Evolutionary conservation across 768 basidiomycete genomes (phyloP).

Genomic region (Megacollybia marginata): DNA sequence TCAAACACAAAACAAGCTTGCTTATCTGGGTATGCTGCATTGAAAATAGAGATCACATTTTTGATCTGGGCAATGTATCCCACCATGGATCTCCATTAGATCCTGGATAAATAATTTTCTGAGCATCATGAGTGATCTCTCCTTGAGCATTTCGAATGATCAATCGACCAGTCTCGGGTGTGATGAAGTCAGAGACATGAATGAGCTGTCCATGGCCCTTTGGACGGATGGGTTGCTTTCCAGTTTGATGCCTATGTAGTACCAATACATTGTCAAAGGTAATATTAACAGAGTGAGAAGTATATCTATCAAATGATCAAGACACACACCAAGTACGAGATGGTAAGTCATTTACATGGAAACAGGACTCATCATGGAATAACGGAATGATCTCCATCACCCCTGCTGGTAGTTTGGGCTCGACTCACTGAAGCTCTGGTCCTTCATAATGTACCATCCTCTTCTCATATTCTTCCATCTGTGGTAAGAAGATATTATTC

Average conservation of each 20-base stretch:
- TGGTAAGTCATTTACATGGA: slow-evolving; percentile 20
- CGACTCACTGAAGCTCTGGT: slow-evolving; percentile 7
- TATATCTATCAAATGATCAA: slow-evolving; percentile 1
- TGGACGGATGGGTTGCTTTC: slow-evolving; percentile 18
- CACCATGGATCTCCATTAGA: slow-evolving; percentile 29
- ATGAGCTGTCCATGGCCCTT: slow-evolving; percentile 28
- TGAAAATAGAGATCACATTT: slow-evolving; percentile 22
- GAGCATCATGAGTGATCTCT: slow-evolving; percentile 19
- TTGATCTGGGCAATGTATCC: slow-evolving; percentile 26
- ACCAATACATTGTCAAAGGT: no score
- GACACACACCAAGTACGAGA: background rate
- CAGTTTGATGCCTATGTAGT: no score
- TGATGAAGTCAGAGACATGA: slow-evolving; percentile 34
- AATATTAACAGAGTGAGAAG: no score
- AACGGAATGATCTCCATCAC: slow-evolving; percentile 17
- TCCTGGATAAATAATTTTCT: slow-evolving; percentile 29
- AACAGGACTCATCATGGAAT: slow-evolving; percentile 25
- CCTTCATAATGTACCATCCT: slow-evolving; percentile 15
- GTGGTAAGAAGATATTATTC: slow-evolving; percentile 1
- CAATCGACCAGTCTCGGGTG: slow-evolving; percentile 23
- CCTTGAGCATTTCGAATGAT: slow-evolving; percentile 17
- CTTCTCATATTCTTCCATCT: slow-evolving; percentile 7
- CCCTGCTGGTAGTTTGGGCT: slow-evolving; percentile 15
- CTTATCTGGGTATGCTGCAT: slow-evolving; percentile 12
- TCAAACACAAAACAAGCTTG: slow-evolving; percentile 1